phyloP scores from a whole-genome alignment of 306 rosid genomes.

The Vicia sativa region DNA sequence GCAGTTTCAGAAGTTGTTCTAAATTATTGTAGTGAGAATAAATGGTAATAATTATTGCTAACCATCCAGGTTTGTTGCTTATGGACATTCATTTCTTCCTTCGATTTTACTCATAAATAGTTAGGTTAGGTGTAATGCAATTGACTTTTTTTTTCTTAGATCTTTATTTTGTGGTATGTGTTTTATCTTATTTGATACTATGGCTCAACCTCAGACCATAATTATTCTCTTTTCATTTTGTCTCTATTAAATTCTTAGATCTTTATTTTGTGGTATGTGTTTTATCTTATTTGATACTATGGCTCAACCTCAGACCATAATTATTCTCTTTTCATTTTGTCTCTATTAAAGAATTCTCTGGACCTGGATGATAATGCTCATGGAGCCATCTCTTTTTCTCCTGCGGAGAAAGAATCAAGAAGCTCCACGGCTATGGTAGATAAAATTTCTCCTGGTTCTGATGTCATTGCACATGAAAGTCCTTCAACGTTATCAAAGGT shows the following conservation, averaged over 20 bases:
- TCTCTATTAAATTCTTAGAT: conserved; percentile 34
- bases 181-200: conserved; percentile 1
- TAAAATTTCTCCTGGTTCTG: conserved; percentile 41
- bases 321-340: conserved; percentile 15
- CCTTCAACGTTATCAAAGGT: conserved; percentile 42
- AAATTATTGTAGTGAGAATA: not conserved
- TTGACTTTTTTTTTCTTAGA: conserved; percentile 13
- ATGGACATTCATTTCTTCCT: conserved; percentile 26
- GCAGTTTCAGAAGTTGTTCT: conserved; percentile 11
- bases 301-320: conserved; percentile 20
- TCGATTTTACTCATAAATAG: conserved; percentile 24
- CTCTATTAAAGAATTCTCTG: conserved; percentile 57
- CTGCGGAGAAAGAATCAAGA: conserved; percentile 46
- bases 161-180: conserved; percentile 17
- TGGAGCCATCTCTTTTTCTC: conserved; percentile 45
- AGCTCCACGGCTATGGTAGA: conserved; percentile 36
- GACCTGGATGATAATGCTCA: conserved; percentile 72
- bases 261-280: conserved; percentile 18
- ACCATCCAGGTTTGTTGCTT: conserved; percentile 4
- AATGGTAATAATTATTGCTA: not conserved
- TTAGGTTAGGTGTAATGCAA: not conserved
- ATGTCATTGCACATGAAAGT: conserved; percentile 40
- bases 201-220: conserved; percentile 15
- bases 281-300: not conserved
- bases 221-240: no score